These are phyloP conservation scores for Mycena polygramma DNA, from an alignment of 768 basidiomycete species.

Conservation along the genomic window DNA sequence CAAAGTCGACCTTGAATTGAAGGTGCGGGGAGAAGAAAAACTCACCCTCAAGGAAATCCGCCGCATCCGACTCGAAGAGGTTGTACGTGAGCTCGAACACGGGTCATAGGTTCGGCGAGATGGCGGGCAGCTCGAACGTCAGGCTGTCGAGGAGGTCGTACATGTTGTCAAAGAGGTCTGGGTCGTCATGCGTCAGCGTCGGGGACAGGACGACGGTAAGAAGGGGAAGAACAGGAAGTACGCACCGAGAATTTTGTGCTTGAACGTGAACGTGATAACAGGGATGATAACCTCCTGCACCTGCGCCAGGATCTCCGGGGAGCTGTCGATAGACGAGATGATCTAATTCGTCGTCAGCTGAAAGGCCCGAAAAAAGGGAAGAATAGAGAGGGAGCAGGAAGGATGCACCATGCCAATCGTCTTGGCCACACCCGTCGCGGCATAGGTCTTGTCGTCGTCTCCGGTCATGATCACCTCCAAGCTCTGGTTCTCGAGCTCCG, in stretches of 20 bases:
- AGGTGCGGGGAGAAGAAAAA: no score
- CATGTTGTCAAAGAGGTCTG: conserved; percentile 90
- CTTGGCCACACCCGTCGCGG: conserved; percentile 89
- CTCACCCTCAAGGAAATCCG: conserved; percentile 89
- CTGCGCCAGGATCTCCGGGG: conserved; percentile 80
- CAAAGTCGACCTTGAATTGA: no score
- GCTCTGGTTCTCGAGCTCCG: conserved; percentile 56
- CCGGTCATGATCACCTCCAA: conserved; percentile 67
- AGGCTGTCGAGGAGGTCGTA: conserved; percentile 88
- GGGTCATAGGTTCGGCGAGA: conserved; percentile 89
- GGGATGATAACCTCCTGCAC: conserved; percentile 88
- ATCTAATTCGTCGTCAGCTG: conserved; percentile 58
- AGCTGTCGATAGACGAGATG: conserved; percentile 78
- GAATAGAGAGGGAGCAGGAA: conserved; percentile 13
- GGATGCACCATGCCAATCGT: conserved; percentile 80
- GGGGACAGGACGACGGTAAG: background rate
- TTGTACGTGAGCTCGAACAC: conserved; percentile 87
- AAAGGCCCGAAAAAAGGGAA: background rate
- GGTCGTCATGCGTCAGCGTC: conserved; percentile 2
- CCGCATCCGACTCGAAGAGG: conserved; percentile 85
- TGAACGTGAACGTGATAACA: conserved; percentile 80
- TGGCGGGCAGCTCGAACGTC: conserved; percentile 82
- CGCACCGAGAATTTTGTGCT: conserved; percentile 82
- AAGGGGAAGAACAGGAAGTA: conserved; percentile 12
- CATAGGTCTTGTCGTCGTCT: conserved; percentile 90